Base-by-base conservation (phyloP, 2,329 filamentous ascomycete species). In the Zasmidium citrigriseum region DNA sequence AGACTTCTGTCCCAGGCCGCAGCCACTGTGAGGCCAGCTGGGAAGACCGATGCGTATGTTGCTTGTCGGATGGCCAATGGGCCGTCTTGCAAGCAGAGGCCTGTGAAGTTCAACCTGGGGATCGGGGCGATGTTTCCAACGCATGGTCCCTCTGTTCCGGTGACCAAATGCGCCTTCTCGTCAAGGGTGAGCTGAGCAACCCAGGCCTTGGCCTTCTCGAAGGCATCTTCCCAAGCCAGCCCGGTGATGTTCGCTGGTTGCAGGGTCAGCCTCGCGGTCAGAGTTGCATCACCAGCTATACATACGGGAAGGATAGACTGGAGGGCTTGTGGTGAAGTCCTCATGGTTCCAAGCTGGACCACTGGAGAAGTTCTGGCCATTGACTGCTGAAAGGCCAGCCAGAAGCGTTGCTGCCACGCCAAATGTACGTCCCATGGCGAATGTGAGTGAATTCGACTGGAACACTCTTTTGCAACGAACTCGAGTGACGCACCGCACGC, bases 11-110 rank as follows among this genome's bases (percentile, higher is more conserved):
- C 74, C 75, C 75, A 79, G 2, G 75, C 69, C 18, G 76, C 74
- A 1, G 71, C 76, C 0, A 72, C 72, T n/a, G 70, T 62, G 9
- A 78, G 48, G 3, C 70, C 67, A 29, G 73, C 71, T 5, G 76
- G 74, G 66, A 60, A 74, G 75, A 20, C 72, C 70, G 54, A 69
- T 73, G 14, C 70, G 67, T 54, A 77, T 65, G 34, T 72, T 67
- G 47, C 72, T 67, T 27, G 73, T 70, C 7, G 72, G 52, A 96
- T 81, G 0, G 92, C 92, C 4, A 95, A 76, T 0, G 92, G 92
- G 0, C 91, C 76, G 58, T 78, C 76, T 18, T 75, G 71, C 1
- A 78, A 47, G 46, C 64, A 64, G 18, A 64, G 65, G 14, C 75
- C 75, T 12, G 64, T 70, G 63, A 76, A 77, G 23, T 73, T 72